Conservation (phyloP, 257 asterid genomes). For the Nyctanthes arbortristis region DNA sequence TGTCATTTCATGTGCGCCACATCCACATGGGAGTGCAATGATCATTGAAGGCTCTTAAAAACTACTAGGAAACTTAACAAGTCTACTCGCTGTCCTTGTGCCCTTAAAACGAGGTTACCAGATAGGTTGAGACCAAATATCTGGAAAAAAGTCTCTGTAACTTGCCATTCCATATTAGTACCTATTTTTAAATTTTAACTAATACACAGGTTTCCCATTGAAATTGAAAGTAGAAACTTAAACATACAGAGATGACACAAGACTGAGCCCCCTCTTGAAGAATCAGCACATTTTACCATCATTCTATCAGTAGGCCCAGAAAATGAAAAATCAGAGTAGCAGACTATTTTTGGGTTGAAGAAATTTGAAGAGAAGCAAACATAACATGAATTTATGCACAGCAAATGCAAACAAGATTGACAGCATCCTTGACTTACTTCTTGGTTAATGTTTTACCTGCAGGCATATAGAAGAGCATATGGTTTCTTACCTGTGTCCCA, state of each 20-base stretch:
- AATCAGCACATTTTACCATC: not conserved
- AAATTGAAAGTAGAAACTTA: not conserved
- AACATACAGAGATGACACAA: not conserved
- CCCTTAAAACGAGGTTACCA: not conserved
- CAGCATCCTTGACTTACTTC: not conserved
- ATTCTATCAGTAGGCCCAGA: not conserved
- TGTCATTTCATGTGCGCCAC: not conserved
- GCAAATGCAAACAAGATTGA: not conserved
- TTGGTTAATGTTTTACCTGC: not conserved
- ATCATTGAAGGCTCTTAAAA: not conserved
- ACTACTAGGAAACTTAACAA: not conserved
- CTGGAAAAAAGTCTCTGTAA: too few species aligned
- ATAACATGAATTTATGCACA: not conserved
- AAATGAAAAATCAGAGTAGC: not conserved
- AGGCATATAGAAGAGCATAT: constrained; percentile 3
- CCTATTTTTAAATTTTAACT: too few species aligned
- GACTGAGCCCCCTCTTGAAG: not conserved
- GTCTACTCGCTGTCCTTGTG: not conserved
- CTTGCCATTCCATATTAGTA: too few species aligned
- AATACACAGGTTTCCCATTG: too few species aligned
- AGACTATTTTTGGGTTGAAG: not conserved
- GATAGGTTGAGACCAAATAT: not conserved
- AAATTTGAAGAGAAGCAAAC: not conserved
- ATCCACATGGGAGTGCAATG: not conserved
- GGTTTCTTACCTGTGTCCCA: constrained; percentile 98